Evolutionary conservation across 1,139 yeast species (phyloP).

Genomic region (Hyphopichia fennica): DNA sequence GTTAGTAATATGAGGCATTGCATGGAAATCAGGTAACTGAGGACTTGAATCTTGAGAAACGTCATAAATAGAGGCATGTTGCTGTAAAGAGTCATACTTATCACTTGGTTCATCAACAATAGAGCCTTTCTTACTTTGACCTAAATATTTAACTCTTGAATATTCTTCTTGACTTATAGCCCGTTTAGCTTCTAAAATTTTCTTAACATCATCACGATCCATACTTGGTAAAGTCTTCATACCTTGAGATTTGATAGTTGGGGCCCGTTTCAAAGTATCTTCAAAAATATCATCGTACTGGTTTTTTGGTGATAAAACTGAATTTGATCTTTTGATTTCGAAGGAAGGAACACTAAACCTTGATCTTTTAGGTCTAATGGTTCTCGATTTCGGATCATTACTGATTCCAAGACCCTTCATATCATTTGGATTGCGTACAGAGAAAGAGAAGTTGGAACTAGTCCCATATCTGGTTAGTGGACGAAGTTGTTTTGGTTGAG

Average conservation of each 20-base stretch:
- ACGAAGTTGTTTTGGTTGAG: slow-evolving; percentile 12
- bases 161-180: slow-evolving; percentile 47
- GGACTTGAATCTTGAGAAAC: slow-evolving; percentile 31
- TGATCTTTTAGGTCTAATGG: slow-evolving; percentile 17
- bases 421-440: slow-evolving; percentile 1
- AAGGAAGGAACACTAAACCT: slow-evolving; percentile 46
- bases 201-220: slow-evolving; percentile 49
- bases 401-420: not conserved
- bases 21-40: slow-evolving; percentile 7
- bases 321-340: slow-evolving; percentile 40
- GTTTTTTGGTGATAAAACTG: slow-evolving; percentile 37
- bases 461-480: not conserved
- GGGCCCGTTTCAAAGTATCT: slow-evolving; percentile 28
- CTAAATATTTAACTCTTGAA: slow-evolving; percentile 34
- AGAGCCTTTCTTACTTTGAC: slow-evolving; percentile 27
- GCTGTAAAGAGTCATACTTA: slow-evolving; percentile 34
- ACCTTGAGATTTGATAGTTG: slow-evolving; percentile 42
- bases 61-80: slow-evolving; percentile 43
- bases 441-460: slow-evolving; percentile 2
- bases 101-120: slow-evolving; percentile 30
- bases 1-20: slow-evolving; percentile 33
- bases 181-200: slow-evolving; percentile 39
- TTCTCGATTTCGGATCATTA: slow-evolving; percentile 4
- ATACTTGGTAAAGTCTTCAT: slow-evolving; percentile 48
- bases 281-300: slow-evolving; percentile 45